phyloP scores from a whole-genome alignment of 2,329 filamentous ascomycete species.

The Apiospora rasikravindrae region DNA sequence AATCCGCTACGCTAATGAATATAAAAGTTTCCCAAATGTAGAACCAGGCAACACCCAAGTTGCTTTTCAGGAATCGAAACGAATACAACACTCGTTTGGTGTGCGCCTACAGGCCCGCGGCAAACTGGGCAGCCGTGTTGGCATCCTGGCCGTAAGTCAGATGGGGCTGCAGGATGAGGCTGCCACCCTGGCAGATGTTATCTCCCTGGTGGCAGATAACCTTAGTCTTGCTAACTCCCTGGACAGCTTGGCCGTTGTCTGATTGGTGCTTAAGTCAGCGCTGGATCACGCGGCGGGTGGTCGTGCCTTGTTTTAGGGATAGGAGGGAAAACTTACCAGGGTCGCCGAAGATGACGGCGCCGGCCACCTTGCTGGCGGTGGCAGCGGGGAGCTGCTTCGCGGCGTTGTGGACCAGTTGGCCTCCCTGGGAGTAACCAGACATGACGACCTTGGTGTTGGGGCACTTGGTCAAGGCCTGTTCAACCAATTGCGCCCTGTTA shows the following conservation, averaged over 20 bases:
- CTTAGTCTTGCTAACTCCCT: slow-evolving; percentile 30
- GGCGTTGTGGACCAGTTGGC: slow-evolving; percentile 49
- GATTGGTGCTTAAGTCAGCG: neutral
- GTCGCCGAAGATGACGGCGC: slow-evolving; percentile 26
- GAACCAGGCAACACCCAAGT: neutral
- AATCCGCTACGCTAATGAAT: neutral
- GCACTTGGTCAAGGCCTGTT: slow-evolving; percentile 46
- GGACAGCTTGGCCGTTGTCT: slow-evolving; percentile 36
- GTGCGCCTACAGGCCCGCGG: slow-evolving; percentile 8
- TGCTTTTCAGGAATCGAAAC: neutral
- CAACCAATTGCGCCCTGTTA: slow-evolving; percentile 23
- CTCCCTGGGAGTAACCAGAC: slow-evolving; percentile 52
- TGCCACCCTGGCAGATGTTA: slow-evolving; percentile 38
- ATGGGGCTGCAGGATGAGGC: slow-evolving; percentile 29
- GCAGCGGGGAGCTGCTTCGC: slow-evolving; percentile 45
- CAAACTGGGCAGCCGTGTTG: slow-evolving; percentile 21
- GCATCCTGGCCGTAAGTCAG: slow-evolving; percentile 34
- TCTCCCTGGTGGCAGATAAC: slow-evolving; percentile 42
- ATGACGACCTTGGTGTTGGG: slow-evolving; percentile 52
- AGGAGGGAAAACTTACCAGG: slow-evolving; percentile 1
- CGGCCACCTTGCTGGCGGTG: slow-evolving; percentile 34
- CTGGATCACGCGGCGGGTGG: neutral
- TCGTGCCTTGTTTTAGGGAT: neutral
- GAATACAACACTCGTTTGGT: neutral
- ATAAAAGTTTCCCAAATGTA: neutral